A percentile compares a stretch with the other conserved stretches of the same genome.
Conservation (phyloP, 805 yeast species). For the Starmerella floris region DNA sequence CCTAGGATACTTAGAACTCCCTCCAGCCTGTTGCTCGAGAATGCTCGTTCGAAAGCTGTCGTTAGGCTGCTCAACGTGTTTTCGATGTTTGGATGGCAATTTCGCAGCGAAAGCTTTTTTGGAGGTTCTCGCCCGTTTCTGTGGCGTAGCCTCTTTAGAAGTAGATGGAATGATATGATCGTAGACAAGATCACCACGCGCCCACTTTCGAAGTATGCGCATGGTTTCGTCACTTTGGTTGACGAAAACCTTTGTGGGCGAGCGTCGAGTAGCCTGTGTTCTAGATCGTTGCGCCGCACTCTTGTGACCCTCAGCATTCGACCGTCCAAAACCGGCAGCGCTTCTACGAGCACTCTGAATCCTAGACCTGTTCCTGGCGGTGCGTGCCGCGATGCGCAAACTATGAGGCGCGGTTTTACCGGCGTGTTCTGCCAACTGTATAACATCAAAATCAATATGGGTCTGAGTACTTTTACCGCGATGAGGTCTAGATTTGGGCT, state of each 20-base stretch:
- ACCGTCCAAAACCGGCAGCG: too few relatives aligned
- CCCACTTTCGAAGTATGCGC: not conserved
- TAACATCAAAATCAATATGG: not conserved
- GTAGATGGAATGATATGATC: not conserved
- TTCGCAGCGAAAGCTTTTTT: not conserved
- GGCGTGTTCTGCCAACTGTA: not conserved
- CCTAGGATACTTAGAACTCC: too few relatives aligned
- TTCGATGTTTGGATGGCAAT: too few relatives aligned
- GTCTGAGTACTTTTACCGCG: not conserved
- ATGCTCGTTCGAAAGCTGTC: not conserved
- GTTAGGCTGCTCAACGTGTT: not conserved
- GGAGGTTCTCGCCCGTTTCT: not conserved
- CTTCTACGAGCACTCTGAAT: too few relatives aligned
- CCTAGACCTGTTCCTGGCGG: constrained; percentile 1
- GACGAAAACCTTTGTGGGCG: constrained; percentile 1
- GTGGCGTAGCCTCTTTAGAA: too few relatives aligned
- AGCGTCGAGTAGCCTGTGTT: not conserved
- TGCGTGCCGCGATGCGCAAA: constrained; percentile 4
- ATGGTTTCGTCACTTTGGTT: constrained; percentile 3
- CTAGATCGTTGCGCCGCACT: not conserved
- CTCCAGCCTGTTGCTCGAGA: not conserved
- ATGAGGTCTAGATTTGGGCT: not conserved
- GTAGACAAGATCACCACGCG: not conserved
- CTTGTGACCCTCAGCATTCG: too few relatives aligned
- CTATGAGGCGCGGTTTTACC: not conserved